Percentiles rank a stretch among this genome's conserved stretches.
phyloP scores from a whole-genome alignment of 2,329 filamentous ascomycete genomes.

The Keithomyces neogunnii region DNA sequence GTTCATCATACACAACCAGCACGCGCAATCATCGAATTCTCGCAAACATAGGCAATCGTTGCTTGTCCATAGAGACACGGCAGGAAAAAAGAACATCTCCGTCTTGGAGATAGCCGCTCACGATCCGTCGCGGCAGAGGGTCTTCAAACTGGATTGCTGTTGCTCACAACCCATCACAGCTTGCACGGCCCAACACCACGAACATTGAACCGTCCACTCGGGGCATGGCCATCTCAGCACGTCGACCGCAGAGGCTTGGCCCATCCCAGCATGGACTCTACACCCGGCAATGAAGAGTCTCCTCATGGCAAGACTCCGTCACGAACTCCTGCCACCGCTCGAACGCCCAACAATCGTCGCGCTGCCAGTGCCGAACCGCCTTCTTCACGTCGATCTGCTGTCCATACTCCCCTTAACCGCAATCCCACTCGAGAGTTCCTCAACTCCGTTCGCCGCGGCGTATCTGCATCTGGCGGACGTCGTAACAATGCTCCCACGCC shows the following conservation, averaged over 20 bases:
- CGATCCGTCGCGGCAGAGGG: too few relatives aligned
- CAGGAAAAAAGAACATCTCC: too few relatives aligned
- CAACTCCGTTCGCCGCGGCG: constrained; percentile 30
- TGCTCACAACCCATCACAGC: too few relatives aligned
- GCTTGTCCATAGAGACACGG: too few relatives aligned
- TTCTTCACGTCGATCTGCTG: constrained; percentile 29
- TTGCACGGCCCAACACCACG: too few relatives aligned
- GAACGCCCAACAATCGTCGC: constrained; percentile 14
- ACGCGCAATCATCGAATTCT: too few relatives aligned
- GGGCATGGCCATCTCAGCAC: constrained; percentile 1
- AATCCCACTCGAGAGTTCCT: constrained; percentile 25
- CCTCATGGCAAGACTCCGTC: constrained; percentile 6
- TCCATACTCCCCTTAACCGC: constrained; percentile 33
- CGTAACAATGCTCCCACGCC: constrained; percentile 44
- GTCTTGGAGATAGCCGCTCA: too few relatives aligned
- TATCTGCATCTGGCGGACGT: constrained; percentile 35
- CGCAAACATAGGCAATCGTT: too few relatives aligned
- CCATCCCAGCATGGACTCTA: constrained; percentile 1
- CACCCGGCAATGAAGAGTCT: neutral
- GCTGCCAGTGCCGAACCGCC: constrained; percentile 26
- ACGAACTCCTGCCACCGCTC: constrained; percentile 18
- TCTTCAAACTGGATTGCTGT: too few relatives aligned
- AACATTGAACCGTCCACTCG: neutral
- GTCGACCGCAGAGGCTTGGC: neutral
- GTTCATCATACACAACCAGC: too few relatives aligned